Evolutionary conservation across 1,284 basidiomycete species (phyloP).

Genomic region (Pholiota adiposa): DNA sequence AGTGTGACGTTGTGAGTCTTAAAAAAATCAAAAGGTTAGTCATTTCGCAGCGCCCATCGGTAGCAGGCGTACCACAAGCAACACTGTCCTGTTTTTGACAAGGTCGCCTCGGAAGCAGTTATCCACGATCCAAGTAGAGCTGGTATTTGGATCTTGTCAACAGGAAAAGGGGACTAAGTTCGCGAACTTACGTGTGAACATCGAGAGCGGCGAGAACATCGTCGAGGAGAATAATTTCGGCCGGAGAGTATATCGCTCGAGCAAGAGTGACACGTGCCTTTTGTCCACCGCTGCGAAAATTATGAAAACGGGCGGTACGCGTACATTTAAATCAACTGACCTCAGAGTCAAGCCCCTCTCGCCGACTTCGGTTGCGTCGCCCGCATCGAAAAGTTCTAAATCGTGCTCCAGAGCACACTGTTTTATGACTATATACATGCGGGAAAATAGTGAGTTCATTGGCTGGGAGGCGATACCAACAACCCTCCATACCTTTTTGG

Average conservation of each 20-base stretch:
- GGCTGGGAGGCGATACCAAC: not conserved
- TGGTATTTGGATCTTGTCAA: constrained; percentile 46
- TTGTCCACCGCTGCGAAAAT: constrained; percentile 19
- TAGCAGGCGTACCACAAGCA: constrained; percentile 62
- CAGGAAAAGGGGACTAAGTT: not conserved
- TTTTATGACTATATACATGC: constrained; percentile 45
- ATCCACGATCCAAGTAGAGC: constrained; percentile 77
- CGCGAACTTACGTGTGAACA: constrained; percentile 31
- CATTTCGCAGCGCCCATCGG: too few relatives aligned
- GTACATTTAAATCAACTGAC: not conserved
- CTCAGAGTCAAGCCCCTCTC: constrained; percentile 56
- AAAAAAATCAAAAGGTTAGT: not conserved
- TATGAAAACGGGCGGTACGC: not conserved
- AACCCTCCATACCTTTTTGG: constrained; percentile 29
- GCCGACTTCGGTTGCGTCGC: constrained; percentile 67
- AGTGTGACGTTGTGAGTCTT: constrained; percentile 78
- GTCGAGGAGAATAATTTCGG: constrained; percentile 65
- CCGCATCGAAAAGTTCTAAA: constrained; percentile 44
- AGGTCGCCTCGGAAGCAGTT: constrained; percentile 75
- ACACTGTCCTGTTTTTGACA: constrained; percentile 67
- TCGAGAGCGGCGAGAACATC: constrained; percentile 66
- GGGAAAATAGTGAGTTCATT: not conserved
- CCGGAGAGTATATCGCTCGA: constrained; percentile 70
- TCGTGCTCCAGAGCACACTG: constrained; percentile 62
- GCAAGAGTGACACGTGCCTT: constrained; percentile 75